Evolutionary conservation across 78 protist genomes (phyloP), one percentile per base, ranked within the genome.

Genomic region (Chrysochromulina parva): DNA sequence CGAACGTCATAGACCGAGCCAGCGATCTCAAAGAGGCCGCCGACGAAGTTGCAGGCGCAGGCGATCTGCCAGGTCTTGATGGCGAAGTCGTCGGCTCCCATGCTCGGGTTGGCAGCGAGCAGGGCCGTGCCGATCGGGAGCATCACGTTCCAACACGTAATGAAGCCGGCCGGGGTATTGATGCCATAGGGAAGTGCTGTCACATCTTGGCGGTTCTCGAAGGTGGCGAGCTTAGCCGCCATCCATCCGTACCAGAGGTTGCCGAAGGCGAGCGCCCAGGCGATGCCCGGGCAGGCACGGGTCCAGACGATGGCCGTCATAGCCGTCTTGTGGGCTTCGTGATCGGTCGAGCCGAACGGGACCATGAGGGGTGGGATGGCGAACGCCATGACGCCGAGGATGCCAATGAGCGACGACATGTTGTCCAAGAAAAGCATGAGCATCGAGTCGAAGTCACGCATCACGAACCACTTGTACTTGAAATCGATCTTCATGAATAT

Each of bases 131-230:
- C 6, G 22, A 11, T 11, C 22, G 62, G 62, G 24, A 66, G 73
- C 17, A 66, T 19, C 24, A 66, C 73, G 38, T 7, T 14, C 47
- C 17, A 66, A 14, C 47, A 7, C 73, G 3, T 53, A 20, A 48
- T 3, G 20, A 78, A 53, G 50, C 62, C 86, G 59, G 62, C 88
- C 5, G 71, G 74, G 6, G 88, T 38, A 54, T 59, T 55, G 24
- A 84, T 54, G 71, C 88, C 88, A n/a, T 84, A 84, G n/a, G 88
- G 88, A 4, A 38, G 88, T 14, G 88, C 88, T 19, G 73, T 58
- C 22, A 58, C 71, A 13, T 84, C 88, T 2, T 0, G 1, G 73
- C 71, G 67, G 26, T 38, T 7, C 54, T 55, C 71, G 17, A 4
- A 6, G 16, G 1, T 1, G 14, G 88, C 69, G 6, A 84, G n/a